Evolutionary conservation across 2,329 filamentous ascomycete genomes (phyloP).

Genomic region (Penicillium sp.): DNA sequence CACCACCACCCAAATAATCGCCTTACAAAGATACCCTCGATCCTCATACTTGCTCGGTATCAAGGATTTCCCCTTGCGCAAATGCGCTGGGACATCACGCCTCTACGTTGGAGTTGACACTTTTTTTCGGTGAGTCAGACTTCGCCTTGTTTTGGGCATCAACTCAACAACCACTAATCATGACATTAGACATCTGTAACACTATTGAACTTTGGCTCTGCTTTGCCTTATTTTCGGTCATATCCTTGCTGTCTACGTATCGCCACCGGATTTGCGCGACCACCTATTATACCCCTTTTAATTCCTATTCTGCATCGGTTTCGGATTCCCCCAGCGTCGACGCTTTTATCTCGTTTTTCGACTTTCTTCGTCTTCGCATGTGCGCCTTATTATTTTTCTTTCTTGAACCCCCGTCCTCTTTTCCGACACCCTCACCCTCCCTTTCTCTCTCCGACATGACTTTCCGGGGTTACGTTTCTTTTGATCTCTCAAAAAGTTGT

Average conservation of each 20-base stretch:
- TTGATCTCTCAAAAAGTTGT: slow-evolving; percentile 3
- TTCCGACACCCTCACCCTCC: slow-evolving; percentile 2
- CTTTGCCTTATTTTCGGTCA: slow-evolving; percentile 17
- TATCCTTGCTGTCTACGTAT: slow-evolving; percentile 16
- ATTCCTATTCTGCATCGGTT: slow-evolving; percentile 26
- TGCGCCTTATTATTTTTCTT: slow-evolving; percentile 6
- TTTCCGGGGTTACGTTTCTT: slow-evolving; percentile 1
- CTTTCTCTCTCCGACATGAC: slow-evolving; percentile 10
- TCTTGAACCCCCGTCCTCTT: slow-evolving; percentile 14
- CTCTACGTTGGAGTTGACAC: slow-evolving; percentile 25
- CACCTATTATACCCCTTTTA: slow-evolving; percentile 30
- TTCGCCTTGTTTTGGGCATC: slow-evolving; percentile 21
- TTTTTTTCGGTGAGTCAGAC: slow-evolving; percentile 29
- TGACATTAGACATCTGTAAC: slow-evolving; percentile 30
- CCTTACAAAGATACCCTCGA: slow-evolving; percentile 18
- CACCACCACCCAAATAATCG: slow-evolving; percentile 43
- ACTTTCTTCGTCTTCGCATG: slow-evolving; percentile 13
- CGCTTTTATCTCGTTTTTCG: slow-evolving; percentile 11
- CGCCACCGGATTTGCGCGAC: slow-evolving; percentile 22
- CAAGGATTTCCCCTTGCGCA: slow-evolving; percentile 18
- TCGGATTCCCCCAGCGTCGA: slow-evolving; percentile 29
- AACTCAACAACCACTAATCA: slow-evolving; percentile 16
- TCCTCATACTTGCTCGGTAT: slow-evolving; percentile 16
- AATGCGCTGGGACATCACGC: slow-evolving; percentile 28
- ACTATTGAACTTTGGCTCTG: slow-evolving; percentile 21